These are phyloP conservation scores for Schizonepeta tenuifolia DNA, from an alignment of 257 asterid genomes.

Conservation along the genomic window DNA sequence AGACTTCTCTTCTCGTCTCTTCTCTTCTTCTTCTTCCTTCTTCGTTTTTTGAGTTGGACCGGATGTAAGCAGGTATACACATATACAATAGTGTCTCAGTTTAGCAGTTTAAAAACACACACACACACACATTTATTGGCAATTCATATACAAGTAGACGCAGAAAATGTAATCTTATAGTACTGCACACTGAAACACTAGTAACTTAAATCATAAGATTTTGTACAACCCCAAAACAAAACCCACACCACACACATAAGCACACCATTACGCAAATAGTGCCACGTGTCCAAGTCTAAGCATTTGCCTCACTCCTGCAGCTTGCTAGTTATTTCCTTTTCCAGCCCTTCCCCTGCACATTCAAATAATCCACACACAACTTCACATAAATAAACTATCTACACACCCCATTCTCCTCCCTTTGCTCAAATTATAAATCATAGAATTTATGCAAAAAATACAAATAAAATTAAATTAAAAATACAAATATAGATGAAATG, in stretches of 20 bases:
- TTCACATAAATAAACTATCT: background rate
- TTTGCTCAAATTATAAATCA: no score
- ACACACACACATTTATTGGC: background rate
- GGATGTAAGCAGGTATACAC: no score
- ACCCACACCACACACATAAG: background rate
- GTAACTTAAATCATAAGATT: background rate
- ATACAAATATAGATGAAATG: background rate
- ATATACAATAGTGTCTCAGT: no score
- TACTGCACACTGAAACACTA: background rate
- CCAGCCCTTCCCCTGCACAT: slow-evolving; percentile 13
- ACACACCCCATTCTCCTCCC: no score
- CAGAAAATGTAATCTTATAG: background rate
- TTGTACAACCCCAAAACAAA: background rate
- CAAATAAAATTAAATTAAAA: no score
- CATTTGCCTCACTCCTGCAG: slow-evolving; percentile 19
- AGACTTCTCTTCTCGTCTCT: no score
- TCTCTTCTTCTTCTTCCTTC: no score
- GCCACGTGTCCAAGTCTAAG: background rate
- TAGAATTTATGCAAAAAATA: no score
- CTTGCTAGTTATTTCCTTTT: slow-evolving; percentile 4
- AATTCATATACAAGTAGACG: background rate
- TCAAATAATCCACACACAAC: background rate
- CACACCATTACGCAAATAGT: background rate
- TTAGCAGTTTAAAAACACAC: no score
- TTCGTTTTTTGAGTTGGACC: no score